These are phyloP conservation scores for Penicillium sp. DNA, from an alignment of 2,329 filamentous ascomycete species.

Conservation along the genomic window DNA sequence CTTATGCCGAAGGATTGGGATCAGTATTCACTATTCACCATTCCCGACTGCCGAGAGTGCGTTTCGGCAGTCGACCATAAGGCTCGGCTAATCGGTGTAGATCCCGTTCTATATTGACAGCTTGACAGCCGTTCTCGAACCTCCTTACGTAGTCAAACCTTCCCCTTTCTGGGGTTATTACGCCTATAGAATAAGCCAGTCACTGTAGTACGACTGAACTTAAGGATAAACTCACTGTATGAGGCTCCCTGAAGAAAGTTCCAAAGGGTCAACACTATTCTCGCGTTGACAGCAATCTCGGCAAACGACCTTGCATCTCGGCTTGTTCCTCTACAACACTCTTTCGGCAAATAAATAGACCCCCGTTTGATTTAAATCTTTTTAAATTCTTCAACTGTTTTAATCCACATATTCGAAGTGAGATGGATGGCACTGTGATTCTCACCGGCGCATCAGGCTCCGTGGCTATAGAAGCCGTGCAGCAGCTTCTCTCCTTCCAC, in stretches of 20 bases:
- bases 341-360: background rate
- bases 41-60: too few relatives aligned
- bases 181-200: too few relatives aligned
- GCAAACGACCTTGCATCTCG: background rate
- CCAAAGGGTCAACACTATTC: background rate
- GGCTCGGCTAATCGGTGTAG: too few relatives aligned
- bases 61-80: too few relatives aligned
- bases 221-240: rapidly evolving
- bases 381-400: background rate
- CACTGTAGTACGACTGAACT: rapidly evolving
- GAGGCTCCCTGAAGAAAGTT: background rate
- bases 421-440: slow-evolving; percentile 2
- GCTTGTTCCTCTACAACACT: background rate
- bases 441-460: slow-evolving; percentile 12
- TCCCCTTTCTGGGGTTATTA: too few relatives aligned
- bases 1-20: too few relatives aligned
- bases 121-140: too few relatives aligned
- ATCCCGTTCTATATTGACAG: too few relatives aligned
- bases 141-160: too few relatives aligned
- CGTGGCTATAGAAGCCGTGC: slow-evolving; percentile 3
- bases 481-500: slow-evolving; percentile 4
- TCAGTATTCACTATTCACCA: too few relatives aligned
- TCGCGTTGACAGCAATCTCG: background rate
- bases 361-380: background rate
- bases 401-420: background rate